phyloP scores from a whole-genome alignment of 2,329 filamentous ascomycete species.

The Botrytis paeoniae region DNA sequence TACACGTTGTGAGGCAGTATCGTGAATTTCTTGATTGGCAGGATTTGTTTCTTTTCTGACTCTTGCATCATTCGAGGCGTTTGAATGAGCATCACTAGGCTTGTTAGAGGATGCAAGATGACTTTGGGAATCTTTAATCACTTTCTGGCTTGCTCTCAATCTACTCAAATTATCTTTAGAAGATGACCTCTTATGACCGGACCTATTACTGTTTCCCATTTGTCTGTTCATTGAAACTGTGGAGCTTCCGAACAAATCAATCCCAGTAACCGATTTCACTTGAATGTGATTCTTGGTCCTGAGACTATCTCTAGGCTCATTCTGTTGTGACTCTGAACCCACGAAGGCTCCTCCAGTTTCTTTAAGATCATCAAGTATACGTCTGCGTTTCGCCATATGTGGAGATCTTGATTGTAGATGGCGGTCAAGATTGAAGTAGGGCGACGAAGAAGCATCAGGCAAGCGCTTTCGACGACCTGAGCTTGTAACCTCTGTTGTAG shows the following conservation, averaged over 20 bases:
- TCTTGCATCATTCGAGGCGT: background rate
- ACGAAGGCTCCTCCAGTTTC: constrained; percentile 23
- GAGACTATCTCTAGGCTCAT: background rate
- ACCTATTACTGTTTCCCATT: background rate
- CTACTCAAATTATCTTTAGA: background rate
- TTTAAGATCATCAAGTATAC: constrained; percentile 29
- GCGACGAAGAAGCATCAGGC: constrained; percentile 31
- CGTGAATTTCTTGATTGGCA: background rate
- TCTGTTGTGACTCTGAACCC: background rate
- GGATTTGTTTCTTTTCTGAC: constrained; percentile 9
- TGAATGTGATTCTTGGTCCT: background rate
- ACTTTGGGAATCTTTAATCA: too few species aligned
- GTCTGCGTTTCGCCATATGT: constrained; percentile 23
- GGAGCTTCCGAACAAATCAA: constrained; percentile 27
- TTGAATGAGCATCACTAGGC: background rate
- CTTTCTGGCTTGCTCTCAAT: background rate
- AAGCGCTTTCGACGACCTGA: constrained; percentile 25
- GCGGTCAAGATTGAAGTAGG: constrained; percentile 35
- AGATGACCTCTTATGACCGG: background rate
- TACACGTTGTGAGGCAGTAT: constrained; percentile 12
- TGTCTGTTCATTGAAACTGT: background rate
- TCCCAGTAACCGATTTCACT: constrained; percentile 21
- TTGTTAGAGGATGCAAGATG: background rate
- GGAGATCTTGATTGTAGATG: constrained; percentile 26
- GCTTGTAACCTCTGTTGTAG: background rate